Percentiles rank a stretch among this genome's conserved stretches.
Conservation (phyloP, 148 eudicot species). For the Rhododendron williamsianum region DNA sequence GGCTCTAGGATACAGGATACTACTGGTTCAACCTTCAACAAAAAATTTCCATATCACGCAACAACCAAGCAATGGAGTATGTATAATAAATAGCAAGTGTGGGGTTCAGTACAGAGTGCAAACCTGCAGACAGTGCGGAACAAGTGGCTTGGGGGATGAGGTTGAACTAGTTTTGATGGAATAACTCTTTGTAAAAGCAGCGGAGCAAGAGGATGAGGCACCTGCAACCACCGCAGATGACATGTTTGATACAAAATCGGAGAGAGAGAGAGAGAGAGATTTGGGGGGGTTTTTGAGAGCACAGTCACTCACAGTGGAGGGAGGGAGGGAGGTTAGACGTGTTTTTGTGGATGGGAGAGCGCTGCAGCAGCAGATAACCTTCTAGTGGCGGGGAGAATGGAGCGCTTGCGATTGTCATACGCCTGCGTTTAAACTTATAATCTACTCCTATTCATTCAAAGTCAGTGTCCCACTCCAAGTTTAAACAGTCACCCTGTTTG, state of each 20-base stretch:
- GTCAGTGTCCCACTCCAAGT: background rate
- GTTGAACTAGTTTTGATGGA: slow-evolving; percentile 15
- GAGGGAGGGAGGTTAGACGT: background rate
- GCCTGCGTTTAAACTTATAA: background rate
- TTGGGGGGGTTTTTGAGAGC: slow-evolving; percentile 20
- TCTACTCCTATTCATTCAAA: background rate
- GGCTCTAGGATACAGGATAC: background rate
- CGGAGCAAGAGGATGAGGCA: slow-evolving; percentile 39
- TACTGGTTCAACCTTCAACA: background rate
- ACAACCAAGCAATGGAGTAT: background rate
- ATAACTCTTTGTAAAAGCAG: slow-evolving; percentile 36
- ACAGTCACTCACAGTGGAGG: background rate
- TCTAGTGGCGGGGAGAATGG: slow-evolving; percentile 1
- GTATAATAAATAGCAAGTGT: background rate
- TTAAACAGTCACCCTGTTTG: background rate
- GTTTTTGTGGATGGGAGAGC: background rate
- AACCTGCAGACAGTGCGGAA: slow-evolving; percentile 32
- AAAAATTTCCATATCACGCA: background rate
- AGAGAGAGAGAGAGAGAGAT: slow-evolving; percentile 1
- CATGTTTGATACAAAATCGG: slow-evolving; percentile 23
- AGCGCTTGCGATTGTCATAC: background rate
- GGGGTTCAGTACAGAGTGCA: background rate
- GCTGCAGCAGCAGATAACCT: background rate
- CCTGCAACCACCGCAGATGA: slow-evolving; percentile 45
- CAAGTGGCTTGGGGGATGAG: slow-evolving; percentile 16